Base-by-base conservation (phyloP, 2,329 filamentous ascomycete species). In the Stagonosporopsis rhizophila region DNA sequence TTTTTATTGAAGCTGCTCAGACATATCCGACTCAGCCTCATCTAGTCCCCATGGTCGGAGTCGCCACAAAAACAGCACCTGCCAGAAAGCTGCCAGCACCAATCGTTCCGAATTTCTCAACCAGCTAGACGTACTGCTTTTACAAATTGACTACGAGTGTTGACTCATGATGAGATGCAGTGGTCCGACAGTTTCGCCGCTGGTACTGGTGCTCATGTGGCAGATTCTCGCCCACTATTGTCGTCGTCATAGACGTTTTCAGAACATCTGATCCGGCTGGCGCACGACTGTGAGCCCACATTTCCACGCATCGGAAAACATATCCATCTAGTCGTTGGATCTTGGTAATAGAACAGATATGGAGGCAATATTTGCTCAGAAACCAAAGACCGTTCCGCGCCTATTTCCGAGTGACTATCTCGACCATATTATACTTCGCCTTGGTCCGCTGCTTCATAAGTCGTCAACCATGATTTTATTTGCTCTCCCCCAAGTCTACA, bases 231-330 rank as follows among this genome's bases (percentile, higher is more conserved):
- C 27, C 44, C 44, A 34, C 23, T 53, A 53, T 66, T 56, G 65
- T 68, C 50, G 55, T 60, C 66, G 66, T 69, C 66, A 69, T 69
- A 67, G 66, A 69, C 60, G 41, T 62, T 55, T 39, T 37, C 49
- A 57, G 32, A 46, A 28, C 56, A 69, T 68, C 65, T 62, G 56
- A 61, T 56, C 14, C 22, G 12, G 19, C 32, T 46, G 28, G 37
- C 30, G 6, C 23, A 44, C 4, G 34, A 22, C 17, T 28, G 25
- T 20, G 19, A 27, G n/a, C 17, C 40, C 23, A 39, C 37, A 28
- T 35, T 20, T 38, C 19, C 23, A 30, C 7, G 1, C 4, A 6
- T 27, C 52, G 53, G 53, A 56, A 56, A 52, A 56, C 30, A 8
- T 56, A 47, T 56, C 53, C 53, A 48, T 35, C 17, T 11, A 25